These are phyloP conservation scores for Rhodocollybia butyracea DNA, from an alignment of 768 basidiomycete genomes.

Conservation along the genomic window DNA sequence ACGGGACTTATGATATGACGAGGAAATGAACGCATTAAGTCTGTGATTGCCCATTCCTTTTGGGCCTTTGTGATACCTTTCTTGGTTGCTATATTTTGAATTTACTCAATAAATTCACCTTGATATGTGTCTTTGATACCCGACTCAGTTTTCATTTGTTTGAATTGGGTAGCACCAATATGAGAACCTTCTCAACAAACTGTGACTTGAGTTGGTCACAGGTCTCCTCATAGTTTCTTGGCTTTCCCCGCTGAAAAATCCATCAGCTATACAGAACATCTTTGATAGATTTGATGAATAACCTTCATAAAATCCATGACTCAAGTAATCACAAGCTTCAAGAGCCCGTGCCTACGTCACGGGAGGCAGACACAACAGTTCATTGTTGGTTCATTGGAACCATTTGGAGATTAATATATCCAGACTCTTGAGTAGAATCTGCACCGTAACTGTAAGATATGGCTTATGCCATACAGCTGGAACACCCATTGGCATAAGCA, in stretches of 20 bases:
- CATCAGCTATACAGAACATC: too few relatives aligned
- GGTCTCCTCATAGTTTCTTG: background rate
- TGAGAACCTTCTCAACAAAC: background rate
- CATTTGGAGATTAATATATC: too few relatives aligned
- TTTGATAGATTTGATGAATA: too few relatives aligned
- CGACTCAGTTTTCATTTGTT: background rate
- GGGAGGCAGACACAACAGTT: too few relatives aligned
- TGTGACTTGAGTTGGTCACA: background rate
- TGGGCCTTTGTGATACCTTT: background rate
- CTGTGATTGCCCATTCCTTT: slow-evolving; percentile 16
- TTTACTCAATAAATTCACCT: slow-evolving; percentile 19
- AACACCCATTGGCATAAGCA: too few relatives aligned
- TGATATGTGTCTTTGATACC: slow-evolving; percentile 16
- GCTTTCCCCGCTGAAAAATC: background rate
- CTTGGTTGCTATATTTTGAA: slow-evolving; percentile 17
- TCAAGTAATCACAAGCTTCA: background rate
- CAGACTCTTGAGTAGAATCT: too few relatives aligned
- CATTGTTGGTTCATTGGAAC: too few relatives aligned
- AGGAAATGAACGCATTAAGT: slow-evolving; percentile 11
- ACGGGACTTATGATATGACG: slow-evolving; percentile 30
- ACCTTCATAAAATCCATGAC: background rate
- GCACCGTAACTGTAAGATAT: too few relatives aligned
- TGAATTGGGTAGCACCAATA: background rate
- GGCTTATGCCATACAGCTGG: too few relatives aligned
- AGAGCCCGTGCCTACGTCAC: too few relatives aligned